Conservation (phyloP, 2,329 filamentous ascomycete genomes). For the Gliomastix tumulicola region DNA sequence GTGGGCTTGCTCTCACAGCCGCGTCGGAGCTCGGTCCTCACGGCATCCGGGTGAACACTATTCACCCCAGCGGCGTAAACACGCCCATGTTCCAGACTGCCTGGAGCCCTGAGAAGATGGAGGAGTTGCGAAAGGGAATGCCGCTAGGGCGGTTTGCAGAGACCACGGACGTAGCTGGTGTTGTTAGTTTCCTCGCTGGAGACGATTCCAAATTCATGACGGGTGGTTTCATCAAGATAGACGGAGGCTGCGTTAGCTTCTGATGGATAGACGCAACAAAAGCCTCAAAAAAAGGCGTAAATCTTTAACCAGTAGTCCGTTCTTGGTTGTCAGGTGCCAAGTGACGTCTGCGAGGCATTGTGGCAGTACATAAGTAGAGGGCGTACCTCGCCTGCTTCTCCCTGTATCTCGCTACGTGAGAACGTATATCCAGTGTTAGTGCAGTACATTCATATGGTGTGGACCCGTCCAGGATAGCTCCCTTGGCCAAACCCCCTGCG, state of each 20-base stretch:
- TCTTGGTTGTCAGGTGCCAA: too few relatives aligned
- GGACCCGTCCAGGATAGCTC: too few relatives aligned
- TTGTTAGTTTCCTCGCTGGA: not conserved
- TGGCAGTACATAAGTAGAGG: too few relatives aligned
- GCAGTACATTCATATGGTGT: too few relatives aligned
- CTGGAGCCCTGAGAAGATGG: not conserved
- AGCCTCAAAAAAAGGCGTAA: too few relatives aligned
- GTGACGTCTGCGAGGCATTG: too few relatives aligned
- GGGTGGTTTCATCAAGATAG: not conserved
- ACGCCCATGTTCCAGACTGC: not conserved
- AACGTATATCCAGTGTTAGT: too few relatives aligned
- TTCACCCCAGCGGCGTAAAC: not conserved
- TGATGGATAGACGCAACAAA: too few relatives aligned
- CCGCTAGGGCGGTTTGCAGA: not conserved
- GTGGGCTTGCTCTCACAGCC: constrained; percentile 1
- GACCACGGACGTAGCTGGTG: not conserved
- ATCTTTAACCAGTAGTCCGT: too few relatives aligned
- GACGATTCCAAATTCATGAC: not conserved
- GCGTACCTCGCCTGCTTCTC: too few relatives aligned
- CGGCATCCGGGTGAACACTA: not conserved
- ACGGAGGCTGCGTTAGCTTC: not conserved
- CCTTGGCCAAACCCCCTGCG: too few relatives aligned
- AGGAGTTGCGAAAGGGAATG: not conserved
- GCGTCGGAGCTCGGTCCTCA: not conserved
- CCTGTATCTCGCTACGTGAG: too few relatives aligned